Evolutionary conservation across 208 protist species (phyloP), one percentile per base, ranked within the genome.

Genomic region (Leishmania tropica): DNA sequence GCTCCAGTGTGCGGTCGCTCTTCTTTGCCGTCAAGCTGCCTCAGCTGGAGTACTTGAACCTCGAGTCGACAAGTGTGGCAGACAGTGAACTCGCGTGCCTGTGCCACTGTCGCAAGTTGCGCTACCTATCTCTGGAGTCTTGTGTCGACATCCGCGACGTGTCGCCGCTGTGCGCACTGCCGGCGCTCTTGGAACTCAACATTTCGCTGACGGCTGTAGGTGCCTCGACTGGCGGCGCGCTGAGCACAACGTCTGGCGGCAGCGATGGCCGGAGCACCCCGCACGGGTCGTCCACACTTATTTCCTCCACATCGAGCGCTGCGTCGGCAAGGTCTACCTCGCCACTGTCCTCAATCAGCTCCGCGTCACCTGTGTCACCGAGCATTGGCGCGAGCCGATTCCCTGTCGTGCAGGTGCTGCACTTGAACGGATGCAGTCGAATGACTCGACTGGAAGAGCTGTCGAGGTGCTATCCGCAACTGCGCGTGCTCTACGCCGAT

Each of bases 101-200:
- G 1, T 17, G 37, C 0, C 35, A 47, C 3, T 93, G 89, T 62
- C 56, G 11, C 35, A 53, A 81, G 67, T 65, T 96, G 48, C 76
- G 84, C 54, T 90, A 88, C 68, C 84, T 96, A 0, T 90, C 86
- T 13, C 64, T 96, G 67, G 71, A 81, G 48, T 80, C 85, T 28
- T 96, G 93, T 79, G 56, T 67, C 28, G 60, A 81, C 73, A 76
- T 96, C 37, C 91, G 80, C 2, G 80, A 88, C 56, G 58, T 94
- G 1, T 74, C 71, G 1, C 60, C 85, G 7, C 62, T 96, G 37
- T 15, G 64, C 1, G 21, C 42, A 3, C 76, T 96, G 28, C 83
- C 77, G 5, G 40, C 40, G 10, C 81, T 96, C 42, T 81, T 85
- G 31, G 83, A 88, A 76, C 81, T 96, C n/a, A 87, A 96, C 81